Percentiles rank a stretch among this genome's conserved stretches.
Conservation (phyloP, 805 yeast species). For the Wickerhamomyces canadensis region DNA sequence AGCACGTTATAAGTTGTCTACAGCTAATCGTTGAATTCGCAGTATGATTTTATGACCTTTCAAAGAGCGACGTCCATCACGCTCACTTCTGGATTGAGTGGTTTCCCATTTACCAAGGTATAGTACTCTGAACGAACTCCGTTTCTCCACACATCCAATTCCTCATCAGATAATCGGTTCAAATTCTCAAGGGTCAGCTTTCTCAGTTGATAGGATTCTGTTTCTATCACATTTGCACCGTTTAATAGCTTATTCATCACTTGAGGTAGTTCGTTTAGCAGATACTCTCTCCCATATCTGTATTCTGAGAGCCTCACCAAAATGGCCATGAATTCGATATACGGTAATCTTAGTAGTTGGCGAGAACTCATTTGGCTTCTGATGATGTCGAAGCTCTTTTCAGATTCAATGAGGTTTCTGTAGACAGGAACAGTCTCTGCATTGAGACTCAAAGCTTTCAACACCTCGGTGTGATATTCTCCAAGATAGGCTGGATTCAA, state of each 20-base stretch:
- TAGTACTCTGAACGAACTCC: conserved; percentile 11
- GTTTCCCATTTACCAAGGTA: conserved; percentile 9
- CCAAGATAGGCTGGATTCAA: conserved; percentile 17
- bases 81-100: conserved; percentile 8
- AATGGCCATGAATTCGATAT: conserved; percentile 17
- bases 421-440: conserved; percentile 11
- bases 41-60: no score
- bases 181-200: conserved; percentile 16
- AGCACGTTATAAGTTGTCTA: no score
- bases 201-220: conserved; percentile 17
- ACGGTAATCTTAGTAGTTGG: conserved; percentile 13
- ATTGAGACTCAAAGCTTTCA: conserved; percentile 8
- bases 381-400: conserved; percentile 6
- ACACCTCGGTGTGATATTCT: conserved; percentile 5
- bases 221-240: conserved; percentile 15
- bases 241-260: conserved; percentile 20
- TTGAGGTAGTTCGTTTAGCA: conserved; percentile 15
- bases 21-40: no score
- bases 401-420: conserved; percentile 10
- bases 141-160: conserved; percentile 16
- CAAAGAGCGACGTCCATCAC: conserved; percentile 7
- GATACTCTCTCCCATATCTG: conserved; percentile 9
- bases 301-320: conserved; percentile 6
- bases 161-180: conserved; percentile 8
- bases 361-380: conserved; percentile 7